Conservation (phyloP, 2,329 filamentous ascomycete species). For the Huntiella moniliformis region DNA sequence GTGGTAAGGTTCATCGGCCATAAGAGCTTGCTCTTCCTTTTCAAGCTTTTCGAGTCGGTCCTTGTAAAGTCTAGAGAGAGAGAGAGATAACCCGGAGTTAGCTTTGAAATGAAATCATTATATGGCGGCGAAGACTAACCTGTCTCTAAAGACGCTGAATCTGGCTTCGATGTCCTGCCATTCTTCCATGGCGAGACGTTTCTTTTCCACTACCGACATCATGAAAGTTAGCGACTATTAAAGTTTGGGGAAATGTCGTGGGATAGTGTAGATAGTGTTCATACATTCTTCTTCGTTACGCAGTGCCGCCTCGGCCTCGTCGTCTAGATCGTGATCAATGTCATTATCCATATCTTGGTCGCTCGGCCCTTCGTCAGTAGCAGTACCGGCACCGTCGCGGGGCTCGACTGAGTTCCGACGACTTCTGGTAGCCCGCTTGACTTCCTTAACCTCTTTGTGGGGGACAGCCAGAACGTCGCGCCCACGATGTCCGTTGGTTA, state of each 20-base stretch:
- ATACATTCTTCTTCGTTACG: constrained; percentile 48
- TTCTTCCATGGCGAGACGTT: constrained; percentile 62
- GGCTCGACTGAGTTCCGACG: constrained; percentile 5
- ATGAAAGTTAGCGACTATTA: background rate
- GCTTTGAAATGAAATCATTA: background rate
- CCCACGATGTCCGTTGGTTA: constrained; percentile 16
- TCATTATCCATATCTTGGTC: constrained; percentile 18
- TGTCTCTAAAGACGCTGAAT: constrained; percentile 70
- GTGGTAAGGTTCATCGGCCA: constrained; percentile 50
- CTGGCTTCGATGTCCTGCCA: constrained; percentile 69
- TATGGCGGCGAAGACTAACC: constrained; percentile 28
- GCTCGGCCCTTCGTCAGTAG: constrained; percentile 16
- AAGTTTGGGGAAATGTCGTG: constrained; percentile 2
- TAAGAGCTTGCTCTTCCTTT: constrained; percentile 43
- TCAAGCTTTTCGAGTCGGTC: constrained; percentile 73
- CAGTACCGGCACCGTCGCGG: constrained; percentile 13
- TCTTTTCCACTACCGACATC: constrained; percentile 45
- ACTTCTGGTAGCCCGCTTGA: constrained; percentile 1
- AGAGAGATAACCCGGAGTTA: background rate
- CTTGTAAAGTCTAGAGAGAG: constrained; percentile 51
- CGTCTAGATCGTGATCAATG: constrained; percentile 19
- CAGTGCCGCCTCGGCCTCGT: constrained; percentile 38
- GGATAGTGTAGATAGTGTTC: constrained; percentile 13
- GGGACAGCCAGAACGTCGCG: constrained; percentile 15
- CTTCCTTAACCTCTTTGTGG: background rate